phyloP scores from a whole-genome alignment of 805 yeast genomes.

The Lipomyces sp. region DNA sequence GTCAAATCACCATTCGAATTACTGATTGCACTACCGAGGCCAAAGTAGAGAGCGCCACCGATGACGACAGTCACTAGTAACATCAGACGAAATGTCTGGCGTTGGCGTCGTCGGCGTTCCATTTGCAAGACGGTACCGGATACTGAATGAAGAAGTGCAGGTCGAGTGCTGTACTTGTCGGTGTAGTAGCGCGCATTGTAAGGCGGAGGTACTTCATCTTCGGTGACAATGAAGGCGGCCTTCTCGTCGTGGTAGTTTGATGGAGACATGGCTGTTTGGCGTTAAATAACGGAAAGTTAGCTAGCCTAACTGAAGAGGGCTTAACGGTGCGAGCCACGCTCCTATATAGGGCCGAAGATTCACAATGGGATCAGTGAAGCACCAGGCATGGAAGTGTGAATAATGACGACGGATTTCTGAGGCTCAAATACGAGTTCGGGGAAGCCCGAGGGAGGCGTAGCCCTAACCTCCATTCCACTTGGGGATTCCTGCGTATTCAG shows the following conservation, averaged over 20 bases:
- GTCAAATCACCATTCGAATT: background rate
- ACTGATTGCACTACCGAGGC: constrained; percentile 15
- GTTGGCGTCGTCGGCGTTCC: constrained; percentile 20
- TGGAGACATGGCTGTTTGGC: constrained; percentile 10
- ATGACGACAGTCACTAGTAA: constrained; percentile 13
- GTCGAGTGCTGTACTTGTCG: constrained; percentile 18
- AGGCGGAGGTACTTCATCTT: constrained; percentile 8
- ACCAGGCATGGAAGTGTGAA: background rate
- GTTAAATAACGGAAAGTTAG: background rate
- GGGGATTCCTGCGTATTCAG: too few species aligned
- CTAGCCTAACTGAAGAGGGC: background rate
- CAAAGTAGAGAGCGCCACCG: constrained; percentile 19
- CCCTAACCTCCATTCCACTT: background rate
- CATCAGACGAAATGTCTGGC: background rate
- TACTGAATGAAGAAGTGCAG: constrained; percentile 6
- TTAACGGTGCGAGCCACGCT: background rate
- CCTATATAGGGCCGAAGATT: background rate
- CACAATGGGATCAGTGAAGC: background rate
- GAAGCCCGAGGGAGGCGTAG: background rate
- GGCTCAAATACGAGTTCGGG: background rate
- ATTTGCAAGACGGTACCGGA: constrained; percentile 10
- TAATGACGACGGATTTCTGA: background rate
- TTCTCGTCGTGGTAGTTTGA: background rate
- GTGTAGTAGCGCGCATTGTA: constrained; percentile 18
- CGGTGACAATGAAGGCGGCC: background rate